Percentiles rank a stretch among this genome's conserved stretches.
Evolutionary conservation across 1,284 basidiomycete species (phyloP).

Genomic region (Tremellales sp.): DNA sequence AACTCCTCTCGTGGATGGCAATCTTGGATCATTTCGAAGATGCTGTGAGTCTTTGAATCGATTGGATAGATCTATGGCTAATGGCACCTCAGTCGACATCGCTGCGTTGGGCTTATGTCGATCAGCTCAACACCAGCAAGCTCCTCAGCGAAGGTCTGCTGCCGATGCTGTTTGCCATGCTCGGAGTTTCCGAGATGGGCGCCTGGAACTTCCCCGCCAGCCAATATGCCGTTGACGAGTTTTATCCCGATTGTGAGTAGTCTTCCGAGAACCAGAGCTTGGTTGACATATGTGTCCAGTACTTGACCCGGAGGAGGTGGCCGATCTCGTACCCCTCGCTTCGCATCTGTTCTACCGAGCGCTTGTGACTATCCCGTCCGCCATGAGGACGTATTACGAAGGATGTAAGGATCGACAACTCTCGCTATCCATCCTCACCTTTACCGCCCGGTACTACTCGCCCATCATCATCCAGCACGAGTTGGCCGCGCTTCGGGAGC

Average conservation of each 20-base stretch:
- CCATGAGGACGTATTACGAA: constrained; percentile 79
- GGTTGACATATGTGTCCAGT: constrained; percentile 42
- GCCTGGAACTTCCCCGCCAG: constrained; percentile 52
- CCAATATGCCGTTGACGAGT: constrained; percentile 81
- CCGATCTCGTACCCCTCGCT: constrained; percentile 63
- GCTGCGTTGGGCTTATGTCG: constrained; percentile 61
- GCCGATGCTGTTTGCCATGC: constrained; percentile 66
- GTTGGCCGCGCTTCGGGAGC: constrained; percentile 68
- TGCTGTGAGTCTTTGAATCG: constrained; percentile 57
- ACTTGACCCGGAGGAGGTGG: constrained; percentile 57
- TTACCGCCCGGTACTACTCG: constrained; percentile 84
- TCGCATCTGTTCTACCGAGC: constrained; percentile 87
- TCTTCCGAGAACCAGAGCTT: not conserved
- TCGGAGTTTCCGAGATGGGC: constrained; percentile 53
- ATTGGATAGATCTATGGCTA: constrained; percentile 3
- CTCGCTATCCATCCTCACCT: constrained; percentile 66
- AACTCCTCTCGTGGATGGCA: constrained; percentile 86
- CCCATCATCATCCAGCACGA: constrained; percentile 83
- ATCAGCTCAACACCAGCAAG: constrained; percentile 70
- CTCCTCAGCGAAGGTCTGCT: constrained; percentile 66
- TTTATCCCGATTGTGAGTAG: constrained; percentile 69
- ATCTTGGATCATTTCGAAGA: constrained; percentile 80
- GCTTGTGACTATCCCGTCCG: constrained; percentile 72
- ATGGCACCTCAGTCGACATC: constrained; percentile 33
- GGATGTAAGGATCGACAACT: constrained; percentile 87